Conservation (phyloP, 257 asterid species). For the Nicotiana noctiflora region DNA sequence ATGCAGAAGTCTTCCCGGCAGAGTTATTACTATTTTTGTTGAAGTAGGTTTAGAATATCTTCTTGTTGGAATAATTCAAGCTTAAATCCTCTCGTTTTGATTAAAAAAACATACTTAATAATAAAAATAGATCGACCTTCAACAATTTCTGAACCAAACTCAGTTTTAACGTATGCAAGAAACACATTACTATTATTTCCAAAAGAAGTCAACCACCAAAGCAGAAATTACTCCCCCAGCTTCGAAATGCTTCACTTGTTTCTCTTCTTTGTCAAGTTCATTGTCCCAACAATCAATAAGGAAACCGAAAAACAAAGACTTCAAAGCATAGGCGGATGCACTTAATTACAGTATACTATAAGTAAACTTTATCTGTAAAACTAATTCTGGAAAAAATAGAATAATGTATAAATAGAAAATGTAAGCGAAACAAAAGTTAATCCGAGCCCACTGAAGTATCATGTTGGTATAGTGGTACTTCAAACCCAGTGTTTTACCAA, state of each 20-base stretch:
- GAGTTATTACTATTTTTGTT: not conserved
- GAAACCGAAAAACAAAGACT: not conserved
- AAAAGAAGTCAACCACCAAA: constrained; percentile 3
- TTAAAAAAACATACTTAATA: not conserved
- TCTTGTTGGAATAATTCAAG: not conserved
- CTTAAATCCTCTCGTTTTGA: not conserved
- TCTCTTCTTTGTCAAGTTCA: not conserved
- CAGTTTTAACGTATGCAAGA: not conserved
- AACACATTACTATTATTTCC: not conserved
- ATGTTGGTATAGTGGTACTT: too few species aligned
- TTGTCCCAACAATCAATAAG: not conserved
- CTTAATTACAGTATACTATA: not conserved
- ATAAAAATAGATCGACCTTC: not conserved
- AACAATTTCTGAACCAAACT: not conserved
- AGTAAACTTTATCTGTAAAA: too few species aligned
- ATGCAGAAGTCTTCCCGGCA: not conserved
- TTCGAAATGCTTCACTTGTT: not conserved
- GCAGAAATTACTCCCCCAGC: not conserved
- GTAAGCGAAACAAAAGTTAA: too few species aligned
- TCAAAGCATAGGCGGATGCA: not conserved
- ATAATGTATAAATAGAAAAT: too few species aligned
- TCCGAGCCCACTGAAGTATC: too few species aligned
- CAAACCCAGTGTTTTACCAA: too few species aligned
- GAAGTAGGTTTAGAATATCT: constrained; percentile 9
- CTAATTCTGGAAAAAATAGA: too few species aligned